These are phyloP conservation scores for Pythium rhizo-oryzae DNA, from an alignment of 352 stramenopile species.

Conservation along the genomic window DNA sequence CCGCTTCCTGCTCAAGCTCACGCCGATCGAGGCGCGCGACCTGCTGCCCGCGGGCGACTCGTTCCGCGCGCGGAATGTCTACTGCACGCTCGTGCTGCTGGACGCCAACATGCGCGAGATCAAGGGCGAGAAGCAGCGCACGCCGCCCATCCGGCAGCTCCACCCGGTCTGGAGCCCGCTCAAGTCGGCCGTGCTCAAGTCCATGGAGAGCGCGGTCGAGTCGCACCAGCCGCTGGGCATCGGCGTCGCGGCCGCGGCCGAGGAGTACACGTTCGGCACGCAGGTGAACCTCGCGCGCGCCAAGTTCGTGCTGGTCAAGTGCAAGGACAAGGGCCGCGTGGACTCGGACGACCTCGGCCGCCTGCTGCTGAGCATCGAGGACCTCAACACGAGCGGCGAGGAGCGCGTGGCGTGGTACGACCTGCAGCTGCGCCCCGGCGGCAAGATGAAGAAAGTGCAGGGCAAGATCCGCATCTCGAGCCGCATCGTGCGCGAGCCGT, in stretches of 20 bases:
- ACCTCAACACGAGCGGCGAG: conserved; percentile 83
- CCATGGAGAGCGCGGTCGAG: conserved; percentile 76
- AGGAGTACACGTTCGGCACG: conserved; percentile 90
- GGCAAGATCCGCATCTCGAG: conserved; percentile 84
- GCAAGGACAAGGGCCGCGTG: conserved; percentile 87
- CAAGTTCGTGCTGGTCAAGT: conserved; percentile 87
- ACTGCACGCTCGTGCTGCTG: conserved; percentile 83
- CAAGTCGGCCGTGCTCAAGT: conserved; percentile 79
- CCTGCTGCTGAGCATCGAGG: conserved; percentile 77
- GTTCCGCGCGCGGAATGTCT: conserved; percentile 61
- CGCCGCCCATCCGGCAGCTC: conserved; percentile 54
- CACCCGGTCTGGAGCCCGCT: conserved; percentile 85
- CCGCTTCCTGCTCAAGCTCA: conserved; percentile 84
- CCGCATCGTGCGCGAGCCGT: conserved; percentile 83
- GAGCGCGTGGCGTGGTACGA: conserved; percentile 88
- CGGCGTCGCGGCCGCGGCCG: conserved; percentile 70
- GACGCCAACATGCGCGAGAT: conserved; percentile 87
- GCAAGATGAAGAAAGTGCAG: conserved; percentile 86
- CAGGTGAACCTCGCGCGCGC: conserved; percentile 71
- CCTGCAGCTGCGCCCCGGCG: conserved; percentile 74
- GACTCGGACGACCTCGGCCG: conserved; percentile 82
- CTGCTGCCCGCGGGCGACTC: conserved; percentile 63
- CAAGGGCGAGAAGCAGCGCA: conserved; percentile 88
- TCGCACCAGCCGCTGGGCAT: conserved; percentile 87
- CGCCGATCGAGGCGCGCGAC: conserved; percentile 79